Evolutionary conservation across 2,329 filamentous ascomycete genomes (phyloP).

Genomic region (Xylariaceae sp.): DNA sequence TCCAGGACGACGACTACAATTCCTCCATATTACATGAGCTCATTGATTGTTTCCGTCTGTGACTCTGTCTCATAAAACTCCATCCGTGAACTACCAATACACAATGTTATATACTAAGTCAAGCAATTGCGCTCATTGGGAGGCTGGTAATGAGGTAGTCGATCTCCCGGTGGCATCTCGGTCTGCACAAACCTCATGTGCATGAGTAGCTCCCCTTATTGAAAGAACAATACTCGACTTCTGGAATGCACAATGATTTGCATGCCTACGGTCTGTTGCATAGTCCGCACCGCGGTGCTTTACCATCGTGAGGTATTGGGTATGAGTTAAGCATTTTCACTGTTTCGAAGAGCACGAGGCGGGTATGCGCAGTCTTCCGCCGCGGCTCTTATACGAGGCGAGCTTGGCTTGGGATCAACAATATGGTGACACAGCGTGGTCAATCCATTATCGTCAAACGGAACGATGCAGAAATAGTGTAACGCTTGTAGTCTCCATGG

Average conservation of each 20-base stretch:
- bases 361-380: constrained; percentile 23
- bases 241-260: constrained; percentile 20
- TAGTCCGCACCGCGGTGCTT: constrained; percentile 17
- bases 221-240: constrained; percentile 18
- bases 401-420: constrained; percentile 2
- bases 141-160: constrained; percentile 2
- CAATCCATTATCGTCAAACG: constrained; percentile 30
- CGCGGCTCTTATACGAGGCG: constrained; percentile 26
- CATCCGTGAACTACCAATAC: too few species aligned
- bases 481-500: constrained; percentile 20
- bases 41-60: too few species aligned
- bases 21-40: too few species aligned
- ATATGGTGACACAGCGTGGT: constrained; percentile 13
- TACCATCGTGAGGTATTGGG: constrained; percentile 9
- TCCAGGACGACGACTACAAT: too few species aligned
- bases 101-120: too few species aligned
- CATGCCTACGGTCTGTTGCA: constrained; percentile 21
- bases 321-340: constrained; percentile 15
- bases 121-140: not conserved
- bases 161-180: constrained; percentile 22
- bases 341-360: constrained; percentile 15
- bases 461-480: constrained; percentile 28
- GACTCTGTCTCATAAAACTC: too few species aligned
- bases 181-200: constrained; percentile 13
- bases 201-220: constrained; percentile 19